These are phyloP conservation scores for Yarrowia bubula DNA, from an alignment of 805 yeast species.

Conservation along the genomic window DNA sequence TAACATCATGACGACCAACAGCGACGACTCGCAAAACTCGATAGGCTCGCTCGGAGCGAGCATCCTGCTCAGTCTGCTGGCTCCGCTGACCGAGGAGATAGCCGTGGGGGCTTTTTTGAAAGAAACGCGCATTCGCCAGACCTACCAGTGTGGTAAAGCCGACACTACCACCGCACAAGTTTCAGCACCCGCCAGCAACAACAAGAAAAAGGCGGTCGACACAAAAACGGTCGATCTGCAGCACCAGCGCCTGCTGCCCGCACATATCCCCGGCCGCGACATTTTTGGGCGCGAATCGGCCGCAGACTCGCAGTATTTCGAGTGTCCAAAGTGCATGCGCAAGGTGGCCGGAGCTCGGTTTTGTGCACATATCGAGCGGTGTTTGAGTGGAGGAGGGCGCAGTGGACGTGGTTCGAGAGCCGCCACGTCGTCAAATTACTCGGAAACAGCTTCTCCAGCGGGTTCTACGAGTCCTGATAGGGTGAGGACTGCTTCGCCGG, in stretches of 20 bases:
- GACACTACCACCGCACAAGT: conserved; percentile 30
- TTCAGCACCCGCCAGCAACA: background rate
- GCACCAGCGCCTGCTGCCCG: conserved; percentile 31
- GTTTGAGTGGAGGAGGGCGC: conserved; percentile 64
- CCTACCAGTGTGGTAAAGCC: conserved; percentile 37
- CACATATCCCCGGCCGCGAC: conserved; percentile 41
- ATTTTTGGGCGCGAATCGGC: conserved; percentile 44
- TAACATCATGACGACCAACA: background rate
- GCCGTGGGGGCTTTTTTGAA: conserved; percentile 38
- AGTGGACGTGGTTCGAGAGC: conserved; percentile 14
- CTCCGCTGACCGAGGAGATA: conserved; percentile 39
- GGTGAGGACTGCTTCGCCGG: conserved; percentile 9
- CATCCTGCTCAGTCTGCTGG: conserved; percentile 37
- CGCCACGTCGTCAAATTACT: conserved; percentile 5
- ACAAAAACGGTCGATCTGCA: conserved; percentile 28
- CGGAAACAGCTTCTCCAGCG: conserved; percentile 17
- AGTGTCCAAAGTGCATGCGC: conserved; percentile 77
- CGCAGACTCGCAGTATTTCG: conserved; percentile 62
- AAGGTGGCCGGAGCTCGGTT: conserved; percentile 87
- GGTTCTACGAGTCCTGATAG: conserved; percentile 5
- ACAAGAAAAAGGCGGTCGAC: conserved; percentile 30
- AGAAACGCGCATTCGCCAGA: conserved; percentile 38
- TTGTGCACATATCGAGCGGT: conserved; percentile 90
- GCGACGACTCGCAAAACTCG: background rate
- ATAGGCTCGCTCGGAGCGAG: conserved; percentile 28